phyloP scores from a whole-genome alignment of 345 rosid species.

The Gossypium bickii region DNA sequence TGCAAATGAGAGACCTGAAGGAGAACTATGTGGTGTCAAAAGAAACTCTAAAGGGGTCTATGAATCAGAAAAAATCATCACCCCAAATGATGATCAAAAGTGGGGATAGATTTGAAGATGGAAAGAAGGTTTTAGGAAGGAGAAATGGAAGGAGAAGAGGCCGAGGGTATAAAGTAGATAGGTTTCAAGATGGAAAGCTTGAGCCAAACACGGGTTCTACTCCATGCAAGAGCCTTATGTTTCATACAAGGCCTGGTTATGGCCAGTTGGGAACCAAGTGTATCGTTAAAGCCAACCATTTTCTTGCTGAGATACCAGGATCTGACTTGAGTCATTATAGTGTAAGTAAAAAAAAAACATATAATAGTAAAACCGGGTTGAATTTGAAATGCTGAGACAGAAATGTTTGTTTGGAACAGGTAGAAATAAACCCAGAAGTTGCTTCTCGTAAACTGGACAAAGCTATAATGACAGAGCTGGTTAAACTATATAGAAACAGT shows the following conservation, averaged over 20 bases:
- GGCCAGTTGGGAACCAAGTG: constrained; percentile 33
- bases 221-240: constrained; percentile 29
- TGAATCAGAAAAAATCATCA: constrained; percentile 16
- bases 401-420: constrained; percentile 24
- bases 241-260: constrained; percentile 28
- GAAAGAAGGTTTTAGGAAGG: constrained; percentile 11
- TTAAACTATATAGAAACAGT: constrained; percentile 25
- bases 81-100: constrained; percentile 15
- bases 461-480: constrained; percentile 31
- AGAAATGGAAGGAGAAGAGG: constrained; percentile 23
- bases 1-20: constrained; percentile 25
- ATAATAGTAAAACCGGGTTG: not conserved
- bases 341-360: constrained; percentile 19
- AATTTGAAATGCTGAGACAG: not conserved
- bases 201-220: constrained; percentile 3
- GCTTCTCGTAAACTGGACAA: constrained; percentile 25
- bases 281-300: constrained; percentile 43
- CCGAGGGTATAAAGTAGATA: constrained; percentile 20
- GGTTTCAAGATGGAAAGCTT: constrained; percentile 12
- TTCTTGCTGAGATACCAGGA: constrained; percentile 32
- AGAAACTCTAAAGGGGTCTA: constrained; percentile 9
- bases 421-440: constrained; percentile 33
- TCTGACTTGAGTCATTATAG: constrained; percentile 35
- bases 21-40: constrained; percentile 16
- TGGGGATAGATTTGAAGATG: constrained; percentile 16